phyloP scores from a whole-genome alignment of 2,329 filamentous ascomycete species.

The Mycosphaerella arachidis region DNA sequence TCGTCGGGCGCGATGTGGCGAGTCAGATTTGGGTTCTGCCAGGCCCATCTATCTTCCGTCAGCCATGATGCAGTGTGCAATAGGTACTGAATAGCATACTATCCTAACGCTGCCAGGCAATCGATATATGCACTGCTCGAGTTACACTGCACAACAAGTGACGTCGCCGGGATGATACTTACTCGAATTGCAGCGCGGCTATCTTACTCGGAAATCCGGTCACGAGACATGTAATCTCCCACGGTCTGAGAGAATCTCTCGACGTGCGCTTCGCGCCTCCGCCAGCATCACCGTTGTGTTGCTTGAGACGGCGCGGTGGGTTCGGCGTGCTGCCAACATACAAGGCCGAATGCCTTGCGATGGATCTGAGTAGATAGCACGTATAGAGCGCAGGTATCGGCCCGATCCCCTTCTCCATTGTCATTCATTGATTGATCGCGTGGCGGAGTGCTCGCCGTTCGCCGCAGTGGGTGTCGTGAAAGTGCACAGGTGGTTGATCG shows the following conservation, averaged over 20 bases:
- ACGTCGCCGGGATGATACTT: conserved; percentile 34
- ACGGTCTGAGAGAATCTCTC: conserved; percentile 65
- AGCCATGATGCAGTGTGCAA: not conserved
- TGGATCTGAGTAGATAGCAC: conserved; percentile 87
- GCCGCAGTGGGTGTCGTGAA: not conserved
- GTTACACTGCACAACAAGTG: not conserved
- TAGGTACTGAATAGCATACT: not conserved
- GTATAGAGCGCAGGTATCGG: conserved; percentile 84
- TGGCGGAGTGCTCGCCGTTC: not conserved
- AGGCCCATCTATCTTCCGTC: conserved; percentile 66
- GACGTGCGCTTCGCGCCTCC: conserved; percentile 80
- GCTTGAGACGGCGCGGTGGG: conserved; percentile 74
- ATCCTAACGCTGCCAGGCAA: not conserved
- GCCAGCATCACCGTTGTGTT: conserved; percentile 81
- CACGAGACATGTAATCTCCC: conserved; percentile 85
- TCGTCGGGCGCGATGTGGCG: conserved; percentile 66
- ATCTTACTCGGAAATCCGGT: conserved; percentile 84
- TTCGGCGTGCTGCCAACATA: conserved; percentile 94
- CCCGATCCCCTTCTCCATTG: conserved; percentile 28
- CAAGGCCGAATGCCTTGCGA: conserved; percentile 62
- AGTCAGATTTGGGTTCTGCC: conserved; percentile 79
- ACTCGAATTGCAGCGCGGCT: conserved; percentile 92
- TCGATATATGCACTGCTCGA: not conserved
- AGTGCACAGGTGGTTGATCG: not conserved
- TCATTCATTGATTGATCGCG: not conserved